Conservation (phyloP, 2,329 filamentous ascomycete species). For the Colletotrichum sp. region DNA sequence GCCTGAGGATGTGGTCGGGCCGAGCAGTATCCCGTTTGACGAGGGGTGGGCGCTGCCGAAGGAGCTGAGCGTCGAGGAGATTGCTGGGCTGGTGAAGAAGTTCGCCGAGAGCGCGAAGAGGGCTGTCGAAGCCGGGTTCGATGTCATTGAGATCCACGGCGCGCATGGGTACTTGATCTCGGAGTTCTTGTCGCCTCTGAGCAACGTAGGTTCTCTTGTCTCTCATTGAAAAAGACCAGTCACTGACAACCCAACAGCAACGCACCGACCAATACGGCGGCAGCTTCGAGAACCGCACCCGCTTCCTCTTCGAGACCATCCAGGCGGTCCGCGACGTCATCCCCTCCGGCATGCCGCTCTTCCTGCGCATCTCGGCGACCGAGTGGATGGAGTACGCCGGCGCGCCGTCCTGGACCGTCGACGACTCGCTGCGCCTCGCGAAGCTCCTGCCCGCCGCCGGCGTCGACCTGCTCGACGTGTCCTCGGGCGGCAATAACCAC, state of each 20-base stretch:
- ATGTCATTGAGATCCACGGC: conserved; percentile 73
- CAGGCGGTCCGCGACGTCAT: conserved; percentile 56
- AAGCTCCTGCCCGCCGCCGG: conserved; percentile 73
- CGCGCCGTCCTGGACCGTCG: conserved; percentile 68
- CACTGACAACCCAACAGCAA: conserved; percentile 34
- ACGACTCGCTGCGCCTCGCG: conserved; percentile 71
- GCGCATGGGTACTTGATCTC: conserved; percentile 72
- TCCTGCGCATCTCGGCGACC: conserved; percentile 65
- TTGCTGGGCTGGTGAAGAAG: conserved; percentile 65
- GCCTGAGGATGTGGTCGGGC: conserved; percentile 59
- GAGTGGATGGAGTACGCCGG: conserved; percentile 63
- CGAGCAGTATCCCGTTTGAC: conserved; percentile 63
- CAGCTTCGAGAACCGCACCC: conserved; percentile 68
- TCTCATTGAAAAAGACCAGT: background rate
- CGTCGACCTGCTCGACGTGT: conserved; percentile 85
- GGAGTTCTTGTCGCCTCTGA: conserved; percentile 66
- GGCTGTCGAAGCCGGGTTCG: conserved; percentile 73
- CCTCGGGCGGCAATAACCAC: conserved; percentile 73
- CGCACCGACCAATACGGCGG: conserved; percentile 71
- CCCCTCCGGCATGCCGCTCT: conserved; percentile 59
- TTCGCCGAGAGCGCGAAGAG: conserved; percentile 65
- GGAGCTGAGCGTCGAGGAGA: conserved; percentile 72
- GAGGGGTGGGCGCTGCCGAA: conserved; percentile 66
- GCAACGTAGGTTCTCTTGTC: conserved; percentile 47
- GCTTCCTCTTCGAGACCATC: conserved; percentile 62